Evolutionary conservation across 768 basidiomycete genomes (phyloP), one percentile per base, ranked within the genome.

Genomic region (Cystobasidium tubakii): DNA sequence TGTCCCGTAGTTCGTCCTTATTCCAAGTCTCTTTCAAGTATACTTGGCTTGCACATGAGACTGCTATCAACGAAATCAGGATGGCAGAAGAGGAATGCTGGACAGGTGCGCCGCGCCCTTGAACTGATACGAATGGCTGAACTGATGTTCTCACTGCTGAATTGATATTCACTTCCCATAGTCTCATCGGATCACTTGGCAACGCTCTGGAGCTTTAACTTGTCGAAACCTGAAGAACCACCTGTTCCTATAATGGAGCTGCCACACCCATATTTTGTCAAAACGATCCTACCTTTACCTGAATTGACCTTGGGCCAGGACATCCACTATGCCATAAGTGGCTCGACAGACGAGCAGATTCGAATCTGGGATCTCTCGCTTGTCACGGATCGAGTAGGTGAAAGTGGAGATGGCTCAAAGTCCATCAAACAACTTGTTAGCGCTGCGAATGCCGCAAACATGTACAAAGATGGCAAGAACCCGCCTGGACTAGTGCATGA

Each of bases 101-200:
- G 93, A 92, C 90, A 67, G 91, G 95, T 95, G 73, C 74, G 84
- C 79, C 17, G 13, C 29, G 34, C 50, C n/a, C n/a, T n/a, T n/a
- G n/a, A n/a, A n/a, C n/a, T n/a, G n/a, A n/a, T n/a, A n/a, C n/a
- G n/a, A n/a, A n/a, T n/a, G n/a, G n/a, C n/a, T n/a, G n/a, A n/a
- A n/a, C n/a, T n/a, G n/a, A n/a, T n/a, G 33, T 21, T 10, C 21
- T 44, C 19, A 12, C 73, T 46, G 23, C 53, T 63, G 43, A 53
- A 27, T 2, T 17, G 57, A 19, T n/a, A 33, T 21, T 9, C 12
- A 55, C 12, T 71, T 53, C 10, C 44, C 1, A 1, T 77, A 96
- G 96, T 90, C 13, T 98, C 96, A 17, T 84, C 90, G 17, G 96
- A 99, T 80, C 90, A 92, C 50, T 90, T 90, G 0, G 88, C 75